These are phyloP conservation scores for Rhinocladiella similis DNA, from an alignment of 2,329 filamentous ascomycete species.

Conservation along the genomic window DNA sequence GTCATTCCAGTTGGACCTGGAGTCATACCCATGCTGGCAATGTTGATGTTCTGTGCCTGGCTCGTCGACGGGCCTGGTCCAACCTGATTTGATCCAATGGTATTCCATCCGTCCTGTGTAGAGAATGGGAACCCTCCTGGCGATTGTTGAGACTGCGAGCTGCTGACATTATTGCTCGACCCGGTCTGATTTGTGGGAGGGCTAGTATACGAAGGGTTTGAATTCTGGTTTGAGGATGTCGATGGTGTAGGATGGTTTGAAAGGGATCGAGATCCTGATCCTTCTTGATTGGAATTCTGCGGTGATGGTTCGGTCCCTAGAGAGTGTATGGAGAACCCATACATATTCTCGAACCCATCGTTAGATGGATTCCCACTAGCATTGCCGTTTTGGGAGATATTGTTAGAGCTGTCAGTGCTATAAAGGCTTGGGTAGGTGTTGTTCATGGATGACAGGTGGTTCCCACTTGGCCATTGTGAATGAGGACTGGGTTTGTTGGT, in stretches of 20 bases:
- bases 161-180: constrained; percentile 10
- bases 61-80: constrained; percentile 1
- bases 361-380: not conserved
- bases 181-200: constrained; percentile 17
- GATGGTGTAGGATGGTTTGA: constrained; percentile 27
- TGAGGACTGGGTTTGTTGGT: not conserved
- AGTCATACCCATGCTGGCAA: constrained; percentile 21
- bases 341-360: constrained; percentile 16
- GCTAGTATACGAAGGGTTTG: constrained; percentile 24
- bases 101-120: constrained; percentile 6
- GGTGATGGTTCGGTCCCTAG: constrained; percentile 21
- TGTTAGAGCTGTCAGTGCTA: constrained; percentile 8
- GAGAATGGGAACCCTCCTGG: constrained; percentile 9
- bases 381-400: not conserved
- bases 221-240: constrained; percentile 18
- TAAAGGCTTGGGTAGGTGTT: constrained; percentile 14
- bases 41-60: constrained; percentile 3
- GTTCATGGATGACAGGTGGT: not conserved
- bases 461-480: not conserved
- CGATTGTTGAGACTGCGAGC: constrained; percentile 7
- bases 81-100: not conserved
- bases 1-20: constrained; percentile 14
- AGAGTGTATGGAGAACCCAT: constrained; percentile 10
- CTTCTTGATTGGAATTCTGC: constrained; percentile 15
- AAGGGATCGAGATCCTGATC: constrained; percentile 21